These are phyloP conservation scores for Thelonectria discophora DNA, from an alignment of 2,329 filamentous ascomycete species.

Conservation along the genomic window DNA sequence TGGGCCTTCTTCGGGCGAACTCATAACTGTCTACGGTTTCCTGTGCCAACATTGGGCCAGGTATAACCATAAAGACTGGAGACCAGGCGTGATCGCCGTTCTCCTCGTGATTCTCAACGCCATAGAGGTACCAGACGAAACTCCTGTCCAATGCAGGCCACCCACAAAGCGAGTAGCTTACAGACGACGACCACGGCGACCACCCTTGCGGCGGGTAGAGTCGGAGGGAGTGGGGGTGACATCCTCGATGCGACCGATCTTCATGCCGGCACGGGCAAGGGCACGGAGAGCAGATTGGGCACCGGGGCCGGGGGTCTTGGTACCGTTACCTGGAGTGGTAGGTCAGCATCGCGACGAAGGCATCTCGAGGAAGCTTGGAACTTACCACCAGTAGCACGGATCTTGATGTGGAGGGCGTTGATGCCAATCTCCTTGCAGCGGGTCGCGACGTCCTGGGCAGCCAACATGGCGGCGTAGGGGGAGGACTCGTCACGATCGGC, in stretches of 20 bases:
- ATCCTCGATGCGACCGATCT: conserved; percentile 99
- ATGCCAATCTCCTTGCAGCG: conserved; percentile 78
- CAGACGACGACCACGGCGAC: conserved; percentile 99
- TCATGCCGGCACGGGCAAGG: conserved; percentile 98
- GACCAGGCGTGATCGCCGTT: conserved; percentile 75
- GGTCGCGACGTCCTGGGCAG: conserved; percentile 95
- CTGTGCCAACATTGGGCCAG: conserved; percentile 42
- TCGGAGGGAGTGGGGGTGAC: conserved; percentile 99
- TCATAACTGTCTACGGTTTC: conserved; percentile 53
- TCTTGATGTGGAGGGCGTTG: conserved; percentile 99
- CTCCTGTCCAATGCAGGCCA: conserved; percentile 48
- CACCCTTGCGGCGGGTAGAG: conserved; percentile 99
- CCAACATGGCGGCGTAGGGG: conserved; percentile 99
- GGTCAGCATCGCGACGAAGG: background rate
- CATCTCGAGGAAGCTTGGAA: conserved; percentile 40
- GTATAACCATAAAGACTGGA: conserved; percentile 64
- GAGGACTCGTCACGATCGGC: conserved; percentile 99
- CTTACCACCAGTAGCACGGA: conserved; percentile 96
- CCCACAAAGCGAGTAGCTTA: conserved; percentile 60
- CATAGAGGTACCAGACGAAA: conserved; percentile 64
- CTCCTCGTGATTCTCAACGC: conserved; percentile 77
- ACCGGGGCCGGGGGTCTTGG: conserved; percentile 99
- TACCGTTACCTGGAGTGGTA: conserved; percentile 80
- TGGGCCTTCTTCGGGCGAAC: conserved; percentile 56
- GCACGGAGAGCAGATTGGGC: conserved; percentile 99